Conservation (phyloP, 305 asterid species). For the Rubia peregrina region DNA sequence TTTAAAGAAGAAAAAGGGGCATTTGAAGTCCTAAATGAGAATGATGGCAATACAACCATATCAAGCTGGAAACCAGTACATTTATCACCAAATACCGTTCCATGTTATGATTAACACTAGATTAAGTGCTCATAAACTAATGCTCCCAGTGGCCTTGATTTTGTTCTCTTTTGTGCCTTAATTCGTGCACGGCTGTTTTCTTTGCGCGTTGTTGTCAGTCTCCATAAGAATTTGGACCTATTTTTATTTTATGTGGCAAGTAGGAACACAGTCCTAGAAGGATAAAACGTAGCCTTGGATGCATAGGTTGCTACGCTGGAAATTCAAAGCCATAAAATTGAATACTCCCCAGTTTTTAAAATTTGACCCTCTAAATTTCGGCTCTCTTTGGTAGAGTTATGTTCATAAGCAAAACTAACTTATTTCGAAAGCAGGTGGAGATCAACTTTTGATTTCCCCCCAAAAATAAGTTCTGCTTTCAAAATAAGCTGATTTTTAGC, state of each 20-base stretch:
- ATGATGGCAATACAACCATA: constrained; percentile 7
- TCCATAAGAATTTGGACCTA: constrained; percentile 3
- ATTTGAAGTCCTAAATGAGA: background rate
- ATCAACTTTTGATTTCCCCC: too few species aligned
- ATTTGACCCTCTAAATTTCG: too few species aligned
- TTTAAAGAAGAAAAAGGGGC: too few species aligned
- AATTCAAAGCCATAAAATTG: background rate
- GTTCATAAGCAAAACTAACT: too few species aligned
- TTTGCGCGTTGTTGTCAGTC: background rate
- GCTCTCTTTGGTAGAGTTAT: too few species aligned
- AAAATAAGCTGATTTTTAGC: too few species aligned
- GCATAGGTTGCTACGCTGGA: background rate
- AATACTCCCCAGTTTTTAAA: too few species aligned
- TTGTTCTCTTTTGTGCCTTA: background rate
- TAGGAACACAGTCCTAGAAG: background rate
- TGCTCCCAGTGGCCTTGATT: background rate
- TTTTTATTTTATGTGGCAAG: background rate
- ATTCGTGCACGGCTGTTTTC: constrained; percentile 2
- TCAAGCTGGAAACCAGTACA: constrained; percentile 15
- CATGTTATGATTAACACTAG: background rate
- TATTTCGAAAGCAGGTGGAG: too few species aligned
- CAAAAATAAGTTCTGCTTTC: too few species aligned
- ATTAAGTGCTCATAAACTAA: background rate
- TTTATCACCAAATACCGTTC: background rate
- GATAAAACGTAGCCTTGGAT: constrained; percentile 1